Percentiles rank a stretch among this genome's conserved stretches.
Conservation (phyloP, 1,284 basidiomycete genomes). For the Porogramme epimiltina region DNA sequence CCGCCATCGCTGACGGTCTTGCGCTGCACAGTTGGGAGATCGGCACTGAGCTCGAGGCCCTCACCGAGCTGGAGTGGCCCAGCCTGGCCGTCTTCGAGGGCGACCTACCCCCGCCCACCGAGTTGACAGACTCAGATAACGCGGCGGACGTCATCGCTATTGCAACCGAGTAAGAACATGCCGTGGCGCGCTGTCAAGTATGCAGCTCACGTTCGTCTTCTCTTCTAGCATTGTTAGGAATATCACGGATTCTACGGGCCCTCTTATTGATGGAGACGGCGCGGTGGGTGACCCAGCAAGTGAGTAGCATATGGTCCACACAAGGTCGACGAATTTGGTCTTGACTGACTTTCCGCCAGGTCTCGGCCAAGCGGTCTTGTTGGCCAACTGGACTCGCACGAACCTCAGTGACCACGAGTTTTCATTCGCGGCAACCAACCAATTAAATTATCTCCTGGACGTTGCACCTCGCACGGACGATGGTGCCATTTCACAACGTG, state of each 20-base stretch:
- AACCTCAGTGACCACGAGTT: slow-evolving; percentile 42
- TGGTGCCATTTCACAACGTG: slow-evolving; percentile 71
- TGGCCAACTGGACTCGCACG: slow-evolving; percentile 57
- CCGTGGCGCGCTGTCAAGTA: background rate
- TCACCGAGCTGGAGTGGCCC: slow-evolving; percentile 62
- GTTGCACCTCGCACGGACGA: slow-evolving; percentile 53
- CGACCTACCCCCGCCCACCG: slow-evolving; percentile 34
- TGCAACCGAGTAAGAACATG: slow-evolving; percentile 36
- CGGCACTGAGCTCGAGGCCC: slow-evolving; percentile 64
- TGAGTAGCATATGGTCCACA: slow-evolving; percentile 27
- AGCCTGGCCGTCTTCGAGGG: slow-evolving; percentile 57
- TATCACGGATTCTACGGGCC: slow-evolving; percentile 33
- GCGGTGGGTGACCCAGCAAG: slow-evolving; percentile 74
- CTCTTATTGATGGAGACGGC: slow-evolving; percentile 47
- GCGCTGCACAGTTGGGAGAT: slow-evolving; percentile 62
- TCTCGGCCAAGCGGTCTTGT: slow-evolving; percentile 61
- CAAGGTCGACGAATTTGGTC: background rate
- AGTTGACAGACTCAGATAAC: slow-evolving; percentile 30
- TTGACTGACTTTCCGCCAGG: slow-evolving; percentile 36
- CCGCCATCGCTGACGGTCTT: no score
- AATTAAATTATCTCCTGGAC: slow-evolving; percentile 63
- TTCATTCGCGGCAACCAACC: slow-evolving; percentile 48
- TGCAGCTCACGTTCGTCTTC: background rate
- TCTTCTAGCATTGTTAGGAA: slow-evolving; percentile 37
- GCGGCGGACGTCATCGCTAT: slow-evolving; percentile 42